phyloP scores from a whole-genome alignment of 202 grass and related monocot genomes.

The Saccharum hybrid region DNA sequence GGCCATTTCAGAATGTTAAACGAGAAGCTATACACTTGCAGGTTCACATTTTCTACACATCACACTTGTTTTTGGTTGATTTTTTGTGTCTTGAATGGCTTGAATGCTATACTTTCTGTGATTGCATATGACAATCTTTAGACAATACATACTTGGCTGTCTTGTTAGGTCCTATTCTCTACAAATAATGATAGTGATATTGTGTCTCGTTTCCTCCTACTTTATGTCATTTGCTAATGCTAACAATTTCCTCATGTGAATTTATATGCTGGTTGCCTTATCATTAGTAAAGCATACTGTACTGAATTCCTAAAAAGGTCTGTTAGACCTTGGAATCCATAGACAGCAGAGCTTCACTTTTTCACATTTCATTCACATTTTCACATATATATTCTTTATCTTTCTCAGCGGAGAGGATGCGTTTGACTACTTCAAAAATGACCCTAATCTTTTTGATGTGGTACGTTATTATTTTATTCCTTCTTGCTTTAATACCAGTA shows the following conservation, averaged over 20 bases:
- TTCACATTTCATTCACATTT: constrained; percentile 33
- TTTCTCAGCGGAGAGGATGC: constrained; percentile 82
- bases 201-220: neutral
- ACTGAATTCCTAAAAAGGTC: neutral
- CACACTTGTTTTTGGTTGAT: constrained; percentile 10
- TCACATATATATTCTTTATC: constrained; percentile 24
- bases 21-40: constrained; percentile 96
- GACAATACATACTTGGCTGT: neutral
- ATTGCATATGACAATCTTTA: neutral
- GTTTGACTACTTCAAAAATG: constrained; percentile 85
- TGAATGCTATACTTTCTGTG: neutral
- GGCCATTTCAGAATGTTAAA: constrained; percentile 99
- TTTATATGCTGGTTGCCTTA: neutral
- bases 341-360: neutral
- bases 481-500: constrained; percentile 5
- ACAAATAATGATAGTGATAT: constrained; percentile 8
- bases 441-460: constrained; percentile 84
- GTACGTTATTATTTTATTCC: constrained; percentile 47
- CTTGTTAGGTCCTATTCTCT: neutral
- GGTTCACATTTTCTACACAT: constrained; percentile 54
- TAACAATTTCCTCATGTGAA: neutral
- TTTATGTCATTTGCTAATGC: neutral
- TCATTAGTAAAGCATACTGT: neutral
- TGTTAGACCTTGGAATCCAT: neutral
- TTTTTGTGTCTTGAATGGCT: constrained; percentile 8